phyloP scores from a whole-genome alignment of 1,139 yeast species.

The Diutina neorugosa region DNA sequence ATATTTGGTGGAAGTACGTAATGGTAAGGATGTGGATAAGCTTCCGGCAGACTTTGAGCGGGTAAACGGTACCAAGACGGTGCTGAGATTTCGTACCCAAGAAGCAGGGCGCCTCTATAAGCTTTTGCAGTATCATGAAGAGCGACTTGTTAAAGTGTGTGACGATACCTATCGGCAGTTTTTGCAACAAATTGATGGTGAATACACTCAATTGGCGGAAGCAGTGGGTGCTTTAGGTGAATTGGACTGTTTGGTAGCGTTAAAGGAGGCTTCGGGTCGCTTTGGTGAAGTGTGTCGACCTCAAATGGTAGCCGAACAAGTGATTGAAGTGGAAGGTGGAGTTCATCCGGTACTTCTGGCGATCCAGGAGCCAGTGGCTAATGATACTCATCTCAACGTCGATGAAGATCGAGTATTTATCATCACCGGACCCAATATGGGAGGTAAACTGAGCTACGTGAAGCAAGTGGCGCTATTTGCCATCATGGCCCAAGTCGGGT shows the following conservation, averaged over 20 bases:
- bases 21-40: constrained; percentile 35
- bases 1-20: constrained; percentile 63
- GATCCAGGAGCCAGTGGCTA: constrained; percentile 48
- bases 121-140: constrained; percentile 49
- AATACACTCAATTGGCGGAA: constrained; percentile 38
- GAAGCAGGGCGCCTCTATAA: constrained; percentile 37
- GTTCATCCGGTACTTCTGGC: constrained; percentile 58
- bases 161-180: constrained; percentile 48
- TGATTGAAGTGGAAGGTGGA: constrained; percentile 43
- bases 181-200: constrained; percentile 26
- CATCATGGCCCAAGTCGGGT: constrained; percentile 42
- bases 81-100: constrained; percentile 67
- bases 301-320: constrained; percentile 34
- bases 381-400: constrained; percentile 42
- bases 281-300: constrained; percentile 41
- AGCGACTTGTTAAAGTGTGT: constrained; percentile 40
- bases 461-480: constrained; percentile 49
- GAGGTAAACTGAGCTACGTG: constrained; percentile 64
- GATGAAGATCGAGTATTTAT: constrained; percentile 40
- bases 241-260: constrained; percentile 66
- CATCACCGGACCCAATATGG: constrained; percentile 70
- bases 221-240: constrained; percentile 42
- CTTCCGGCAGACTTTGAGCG: constrained; percentile 71
- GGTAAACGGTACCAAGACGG: constrained; percentile 57
- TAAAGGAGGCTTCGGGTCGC: constrained; percentile 43